Conservation (phyloP, 2,329 filamentous ascomycete species). For the Ascochyta fabae region DNA sequence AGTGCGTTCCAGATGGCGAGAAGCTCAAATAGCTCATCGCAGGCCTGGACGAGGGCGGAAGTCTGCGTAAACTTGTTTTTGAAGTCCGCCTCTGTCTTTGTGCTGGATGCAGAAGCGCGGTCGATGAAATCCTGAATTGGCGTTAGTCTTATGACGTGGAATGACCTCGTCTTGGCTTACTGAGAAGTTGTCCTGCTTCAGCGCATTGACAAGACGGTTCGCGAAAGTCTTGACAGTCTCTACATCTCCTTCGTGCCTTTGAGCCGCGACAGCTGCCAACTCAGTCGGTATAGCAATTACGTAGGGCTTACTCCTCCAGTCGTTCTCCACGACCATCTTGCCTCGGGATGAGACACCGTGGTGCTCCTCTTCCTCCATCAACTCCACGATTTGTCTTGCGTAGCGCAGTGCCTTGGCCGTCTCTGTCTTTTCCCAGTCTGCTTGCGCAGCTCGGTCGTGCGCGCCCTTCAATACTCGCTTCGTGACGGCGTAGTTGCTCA, state of each 20-base stretch:
- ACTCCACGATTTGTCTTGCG: conserved; percentile 48
- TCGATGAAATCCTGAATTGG: conserved; percentile 10
- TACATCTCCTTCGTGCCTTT: conserved; percentile 46
- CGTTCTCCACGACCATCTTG: conserved; percentile 33
- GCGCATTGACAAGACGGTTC: conserved; percentile 46
- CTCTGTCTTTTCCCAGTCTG: conserved; percentile 47
- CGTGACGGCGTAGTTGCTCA: conserved; percentile 35
- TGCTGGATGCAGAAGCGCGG: not conserved
- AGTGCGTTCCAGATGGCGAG: conserved; percentile 54
- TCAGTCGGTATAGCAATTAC: conserved; percentile 54
- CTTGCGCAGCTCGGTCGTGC: conserved; percentile 40
- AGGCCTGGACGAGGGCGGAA: conserved; percentile 7
- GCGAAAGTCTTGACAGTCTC: conserved; percentile 52
- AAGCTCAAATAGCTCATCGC: conserved; percentile 36
- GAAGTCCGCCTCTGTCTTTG: conserved; percentile 20
- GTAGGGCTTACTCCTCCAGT: conserved; percentile 38
- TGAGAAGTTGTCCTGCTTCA: conserved; percentile 32
- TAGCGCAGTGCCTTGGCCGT: conserved; percentile 48
- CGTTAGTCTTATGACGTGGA: not conserved
- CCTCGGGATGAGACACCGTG: conserved; percentile 20
- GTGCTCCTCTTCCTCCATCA: conserved; percentile 53
- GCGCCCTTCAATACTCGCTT: conserved; percentile 45
- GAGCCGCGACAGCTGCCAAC: conserved; percentile 51
- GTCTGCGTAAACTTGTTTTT: not conserved
- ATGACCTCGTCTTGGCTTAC: conserved; percentile 15